Percentiles rank a stretch among this genome's conserved stretches.
phyloP scores from a whole-genome alignment of 176 grass and related monocot genomes.

The Phyllostachys edulis region DNA sequence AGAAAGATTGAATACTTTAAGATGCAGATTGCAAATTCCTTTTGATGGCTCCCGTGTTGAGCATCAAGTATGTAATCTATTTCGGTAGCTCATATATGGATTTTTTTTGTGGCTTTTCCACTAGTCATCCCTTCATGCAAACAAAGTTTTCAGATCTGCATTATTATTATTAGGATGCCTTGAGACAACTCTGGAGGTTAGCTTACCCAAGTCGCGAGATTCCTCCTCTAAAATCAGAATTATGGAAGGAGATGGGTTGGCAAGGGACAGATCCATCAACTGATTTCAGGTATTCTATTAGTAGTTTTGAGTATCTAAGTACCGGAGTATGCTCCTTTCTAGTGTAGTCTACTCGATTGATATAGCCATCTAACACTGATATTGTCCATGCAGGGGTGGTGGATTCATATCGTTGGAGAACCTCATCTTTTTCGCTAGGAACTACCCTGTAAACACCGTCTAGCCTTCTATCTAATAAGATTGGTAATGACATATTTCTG shows the following conservation, averaged over 20 bases:
- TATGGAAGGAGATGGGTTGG: constrained; percentile 99
- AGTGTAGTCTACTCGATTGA: constrained; percentile 2
- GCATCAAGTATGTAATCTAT: constrained; percentile 66
- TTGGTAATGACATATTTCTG: not conserved
- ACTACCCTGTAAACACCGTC: constrained; percentile 61
- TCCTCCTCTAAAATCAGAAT: constrained; percentile 89
- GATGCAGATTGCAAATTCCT: constrained; percentile 68
- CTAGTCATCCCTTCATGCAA: constrained; percentile 16
- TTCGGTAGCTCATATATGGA: not conserved
- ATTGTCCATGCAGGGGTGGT: constrained; percentile 60
- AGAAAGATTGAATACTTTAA: constrained; percentile 76
- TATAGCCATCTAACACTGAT: constrained; percentile 20
- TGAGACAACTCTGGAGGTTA: constrained; percentile 86
- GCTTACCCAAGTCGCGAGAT: constrained; percentile 66
- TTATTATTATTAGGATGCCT: constrained; percentile 60
- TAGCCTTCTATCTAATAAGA: constrained; percentile 4
- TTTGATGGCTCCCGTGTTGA: constrained; percentile 78
- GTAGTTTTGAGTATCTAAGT: constrained; percentile 11
- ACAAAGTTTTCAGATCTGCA: not conserved
- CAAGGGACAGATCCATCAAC: constrained; percentile 93
- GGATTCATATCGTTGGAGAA: constrained; percentile 88
- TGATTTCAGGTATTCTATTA: constrained; percentile 74
- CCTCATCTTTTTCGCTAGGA: constrained; percentile 88
- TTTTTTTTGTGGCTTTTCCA: not conserved
- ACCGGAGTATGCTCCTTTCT: not conserved